Base-by-base conservation (phyloP, 345 rosid species). In the Eucalyptus cloeziana region DNA sequence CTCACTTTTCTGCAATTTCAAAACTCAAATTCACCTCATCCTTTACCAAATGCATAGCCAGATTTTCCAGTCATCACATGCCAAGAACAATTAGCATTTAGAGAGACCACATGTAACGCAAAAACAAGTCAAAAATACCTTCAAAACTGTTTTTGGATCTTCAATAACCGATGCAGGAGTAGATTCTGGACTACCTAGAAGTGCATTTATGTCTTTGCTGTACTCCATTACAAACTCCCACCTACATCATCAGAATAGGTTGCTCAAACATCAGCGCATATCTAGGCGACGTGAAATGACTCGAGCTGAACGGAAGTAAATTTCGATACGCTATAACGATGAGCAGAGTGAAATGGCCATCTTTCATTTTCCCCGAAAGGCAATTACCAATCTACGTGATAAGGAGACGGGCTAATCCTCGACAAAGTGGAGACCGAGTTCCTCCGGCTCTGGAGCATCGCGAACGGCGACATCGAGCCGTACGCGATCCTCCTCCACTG, bases 211-310 rank as follows among this genome's bases (percentile, higher is more conserved):
- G 88, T 97, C 99, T 91, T 91, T 96, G 92, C 99, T 96, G 90
- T 95, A 98, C 90, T 98, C 99, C 95, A 97, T 91, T 2, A 96
- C 96, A 86, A 94, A 94, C 88, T 97, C 98, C 99, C 96, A 95
- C 99, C 99, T 97, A 47, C 31, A 89, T 43, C 81, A 87, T 49
- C 17, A 90, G 44, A 90, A 88, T 15, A 86, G 21, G 62, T 25
- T 44, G 27, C 30, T 62, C 83, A 51, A 16, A 22, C 76, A 47
- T 22, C 45, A 56, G 30, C 56, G 5, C 43, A 49, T 60, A 43
- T 44, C 85, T 19, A 44, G 27, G 49, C 43, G 43, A 49, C 19
- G 3, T 10, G 58, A 88, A 19, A 52, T 58, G 58, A 43, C 47
- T 22, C 4, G 47, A 58, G 52, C 62, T 11, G 31, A 37, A 31